phyloP scores from a whole-genome alignment of 495 filamentous ascomycete species.

The Xylaria sp. region DNA sequence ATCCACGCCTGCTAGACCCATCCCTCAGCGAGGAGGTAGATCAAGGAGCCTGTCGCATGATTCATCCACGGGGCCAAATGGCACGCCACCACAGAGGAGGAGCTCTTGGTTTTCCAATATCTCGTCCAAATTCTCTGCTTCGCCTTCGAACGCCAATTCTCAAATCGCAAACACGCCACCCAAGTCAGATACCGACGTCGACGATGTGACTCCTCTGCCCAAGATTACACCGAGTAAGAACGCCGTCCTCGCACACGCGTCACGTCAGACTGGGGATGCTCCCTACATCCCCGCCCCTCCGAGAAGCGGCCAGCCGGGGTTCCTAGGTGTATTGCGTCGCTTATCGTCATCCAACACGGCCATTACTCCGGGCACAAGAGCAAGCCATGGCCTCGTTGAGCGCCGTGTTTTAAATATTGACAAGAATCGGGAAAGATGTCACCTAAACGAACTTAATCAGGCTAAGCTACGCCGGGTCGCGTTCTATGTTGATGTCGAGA shows the following conservation, averaged over 20 bases:
- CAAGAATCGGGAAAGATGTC: constrained; percentile 75
- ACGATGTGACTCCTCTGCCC: constrained; percentile 62
- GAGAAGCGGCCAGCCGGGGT: constrained; percentile 68
- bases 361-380: constrained; percentile 44
- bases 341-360: constrained; percentile 73
- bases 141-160: constrained; percentile 56
- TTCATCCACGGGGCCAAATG: constrained; percentile 27
- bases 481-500: constrained; percentile 97
- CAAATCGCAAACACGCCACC: constrained; percentile 50
- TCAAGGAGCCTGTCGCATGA: constrained; percentile 36
- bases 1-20: constrained; percentile 30
- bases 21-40: constrained; percentile 36
- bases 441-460: constrained; percentile 78
- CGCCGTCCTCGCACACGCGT: constrained; percentile 59
- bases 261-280: constrained; percentile 57
- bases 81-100: constrained; percentile 57
- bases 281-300: constrained; percentile 74
- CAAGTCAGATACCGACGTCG: constrained; percentile 54
- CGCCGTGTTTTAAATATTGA: constrained; percentile 88
- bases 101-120: constrained; percentile 92
- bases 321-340: constrained; percentile 82
- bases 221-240: constrained; percentile 59
- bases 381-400: constrained; percentile 69
- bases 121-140: constrained; percentile 89
- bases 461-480: constrained; percentile 84